Conservation (phyloP, 495 filamentous ascomycete species). For the Neurospora terricola region DNA sequence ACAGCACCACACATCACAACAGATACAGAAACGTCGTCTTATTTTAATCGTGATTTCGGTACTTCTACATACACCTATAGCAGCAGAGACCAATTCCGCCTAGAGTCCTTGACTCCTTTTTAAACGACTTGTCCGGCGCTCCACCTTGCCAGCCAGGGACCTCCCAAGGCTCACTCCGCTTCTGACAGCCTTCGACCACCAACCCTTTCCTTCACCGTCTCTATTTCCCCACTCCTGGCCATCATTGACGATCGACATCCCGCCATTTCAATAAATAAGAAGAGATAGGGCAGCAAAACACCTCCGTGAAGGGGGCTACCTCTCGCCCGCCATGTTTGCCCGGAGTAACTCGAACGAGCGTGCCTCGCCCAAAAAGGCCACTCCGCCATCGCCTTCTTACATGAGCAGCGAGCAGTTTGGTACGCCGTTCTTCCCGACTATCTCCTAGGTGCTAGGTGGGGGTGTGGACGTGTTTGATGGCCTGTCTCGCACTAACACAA, state of each 20-base stretch:
- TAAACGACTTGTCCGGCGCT: background rate
- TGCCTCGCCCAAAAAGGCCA: constrained; percentile 44
- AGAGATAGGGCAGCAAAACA: background rate
- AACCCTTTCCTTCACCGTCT: background rate
- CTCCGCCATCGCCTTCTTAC: constrained; percentile 64
- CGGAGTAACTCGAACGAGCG: constrained; percentile 25
- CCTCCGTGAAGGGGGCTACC: background rate
- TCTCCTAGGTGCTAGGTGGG: background rate
- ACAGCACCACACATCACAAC: background rate
- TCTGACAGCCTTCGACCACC: background rate
- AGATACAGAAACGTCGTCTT: background rate
- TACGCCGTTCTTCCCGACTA: constrained; percentile 32
- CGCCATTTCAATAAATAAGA: background rate
- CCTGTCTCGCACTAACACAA: constrained; percentile 14
- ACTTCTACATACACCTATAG: background rate
- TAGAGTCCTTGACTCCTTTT: background rate
- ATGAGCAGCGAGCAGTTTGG: constrained; percentile 85
- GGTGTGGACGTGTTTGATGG: background rate
- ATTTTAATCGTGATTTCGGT: background rate
- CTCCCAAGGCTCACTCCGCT: background rate
- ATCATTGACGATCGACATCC: background rate
- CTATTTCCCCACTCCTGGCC: background rate
- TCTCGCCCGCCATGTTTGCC: constrained; percentile 20
- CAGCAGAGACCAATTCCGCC: background rate
- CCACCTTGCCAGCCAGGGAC: background rate